Conservation (phyloP, 345 rosid species). For the Bruguiera parviflora region DNA sequence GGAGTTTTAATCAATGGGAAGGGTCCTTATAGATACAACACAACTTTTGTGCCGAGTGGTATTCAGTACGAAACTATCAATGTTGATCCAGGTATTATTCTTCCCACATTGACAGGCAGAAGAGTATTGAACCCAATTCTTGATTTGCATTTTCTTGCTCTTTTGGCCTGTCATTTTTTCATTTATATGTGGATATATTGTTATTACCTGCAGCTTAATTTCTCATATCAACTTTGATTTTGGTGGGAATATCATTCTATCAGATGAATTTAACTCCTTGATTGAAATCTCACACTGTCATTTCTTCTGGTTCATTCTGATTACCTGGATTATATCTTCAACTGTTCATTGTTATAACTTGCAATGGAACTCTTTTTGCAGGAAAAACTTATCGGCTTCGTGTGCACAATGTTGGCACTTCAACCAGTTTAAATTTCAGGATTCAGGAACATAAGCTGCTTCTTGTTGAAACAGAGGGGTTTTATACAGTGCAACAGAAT, state of each 20-base stretch:
- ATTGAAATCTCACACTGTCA: too few species aligned
- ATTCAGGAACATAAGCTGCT: conserved; percentile 86
- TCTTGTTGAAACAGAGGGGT: conserved; percentile 83
- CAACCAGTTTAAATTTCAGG: conserved; percentile 91
- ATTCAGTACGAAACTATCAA: conserved; percentile 57
- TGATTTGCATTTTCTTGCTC: background rate
- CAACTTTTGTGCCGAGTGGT: conserved; percentile 71
- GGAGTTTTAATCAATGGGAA: conserved; percentile 96
- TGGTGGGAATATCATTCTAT: background rate
- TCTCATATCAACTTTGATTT: background rate
- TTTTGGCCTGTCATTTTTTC: background rate
- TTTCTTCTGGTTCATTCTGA: too few species aligned
- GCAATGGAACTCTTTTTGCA: conserved; percentile 31
- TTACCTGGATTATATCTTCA: background rate
- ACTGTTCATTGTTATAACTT: conserved; percentile 7
- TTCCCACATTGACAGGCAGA: background rate
- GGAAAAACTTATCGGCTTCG: conserved; percentile 86
- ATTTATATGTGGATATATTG: too few species aligned
- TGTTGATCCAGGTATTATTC: conserved; percentile 67
- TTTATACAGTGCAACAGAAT: conserved; percentile 65
- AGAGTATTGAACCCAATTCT: background rate
- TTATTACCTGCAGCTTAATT: background rate
- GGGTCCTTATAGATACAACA: conserved; percentile 81
- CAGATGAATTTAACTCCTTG: background rate
- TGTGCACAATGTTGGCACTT: conserved; percentile 83